Conservation (phyloP, 2,329 filamentous ascomycete genomes). For the Phialemonium atrogriseum region DNA sequence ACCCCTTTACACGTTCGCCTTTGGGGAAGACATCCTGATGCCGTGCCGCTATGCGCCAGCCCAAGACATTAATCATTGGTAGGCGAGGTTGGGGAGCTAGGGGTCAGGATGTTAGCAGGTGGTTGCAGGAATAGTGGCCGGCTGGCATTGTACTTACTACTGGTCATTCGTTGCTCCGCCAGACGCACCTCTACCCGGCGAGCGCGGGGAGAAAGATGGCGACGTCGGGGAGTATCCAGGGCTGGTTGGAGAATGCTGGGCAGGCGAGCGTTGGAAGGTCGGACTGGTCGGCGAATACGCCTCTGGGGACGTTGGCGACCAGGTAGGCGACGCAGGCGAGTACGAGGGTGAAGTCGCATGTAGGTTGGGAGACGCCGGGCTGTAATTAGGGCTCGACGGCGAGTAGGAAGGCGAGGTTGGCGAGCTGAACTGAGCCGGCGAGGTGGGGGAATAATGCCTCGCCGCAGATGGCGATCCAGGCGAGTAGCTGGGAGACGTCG, state of each 20-base stretch:
- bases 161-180: slow-evolving; percentile 27
- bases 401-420: slow-evolving; percentile 68
- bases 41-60: neutral
- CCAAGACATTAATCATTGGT: slow-evolving; percentile 22
- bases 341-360: slow-evolving; percentile 51
- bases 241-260: slow-evolving; percentile 56
- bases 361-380: slow-evolving; percentile 56
- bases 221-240: slow-evolving; percentile 65
- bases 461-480: slow-evolving; percentile 51
- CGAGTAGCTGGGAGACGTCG: slow-evolving; percentile 58
- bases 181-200: slow-evolving; percentile 28
- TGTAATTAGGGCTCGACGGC: slow-evolving; percentile 63
- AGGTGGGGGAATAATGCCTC: slow-evolving; percentile 58
- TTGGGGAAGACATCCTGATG: neutral
- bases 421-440: slow-evolving; percentile 64
- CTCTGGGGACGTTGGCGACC: slow-evolving; percentile 65
- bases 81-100: slow-evolving; percentile 29
- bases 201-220: slow-evolving; percentile 35
- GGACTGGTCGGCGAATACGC: slow-evolving; percentile 58
- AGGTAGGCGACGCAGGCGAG: slow-evolving; percentile 65
- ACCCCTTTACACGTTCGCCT: too few species aligned
- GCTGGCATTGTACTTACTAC: slow-evolving; percentile 35
- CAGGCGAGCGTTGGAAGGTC: slow-evolving; percentile 46
- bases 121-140: too few species aligned
- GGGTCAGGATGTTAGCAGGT: slow-evolving; percentile 7